A percentile compares a stretch with the other conserved stretches of the same genome.
Conservation (phyloP, 2,329 filamentous ascomycete species). For the Aspergillus amoenus region DNA sequence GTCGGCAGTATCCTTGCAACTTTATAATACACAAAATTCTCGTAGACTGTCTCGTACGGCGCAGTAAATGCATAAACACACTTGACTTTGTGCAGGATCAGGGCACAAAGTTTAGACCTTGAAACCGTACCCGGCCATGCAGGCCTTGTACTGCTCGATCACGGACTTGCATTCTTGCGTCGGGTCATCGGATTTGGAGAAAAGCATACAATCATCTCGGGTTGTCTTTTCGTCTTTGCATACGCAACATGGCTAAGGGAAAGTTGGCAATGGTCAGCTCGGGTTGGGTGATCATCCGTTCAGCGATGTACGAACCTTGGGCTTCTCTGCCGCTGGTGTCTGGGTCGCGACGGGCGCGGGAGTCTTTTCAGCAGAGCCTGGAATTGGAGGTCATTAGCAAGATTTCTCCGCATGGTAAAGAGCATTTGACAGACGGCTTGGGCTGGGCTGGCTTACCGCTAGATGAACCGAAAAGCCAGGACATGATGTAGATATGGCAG, state of each 20-base stretch:
- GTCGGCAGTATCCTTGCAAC: background rate
- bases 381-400: slow-evolving; percentile 1
- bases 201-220: slow-evolving; percentile 98
- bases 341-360: slow-evolving; percentile 22
- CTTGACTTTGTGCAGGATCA: background rate
- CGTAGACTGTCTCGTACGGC: background rate
- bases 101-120: slow-evolving; percentile 48
- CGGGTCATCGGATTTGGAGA: slow-evolving; percentile 80
- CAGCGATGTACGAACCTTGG: slow-evolving; percentile 31
- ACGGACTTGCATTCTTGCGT: slow-evolving; percentile 75
- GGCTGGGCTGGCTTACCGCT: slow-evolving; percentile 24
- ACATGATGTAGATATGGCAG: slow-evolving; percentile 24
- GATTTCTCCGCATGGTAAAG: background rate
- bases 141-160: slow-evolving; percentile 82
- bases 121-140: slow-evolving; percentile 94
- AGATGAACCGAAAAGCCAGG: slow-evolving; percentile 38
- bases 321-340: slow-evolving; percentile 33
- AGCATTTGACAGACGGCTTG: background rate
- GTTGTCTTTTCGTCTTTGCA: slow-evolving; percentile 92
- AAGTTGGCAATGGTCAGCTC: background rate
- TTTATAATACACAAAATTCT: slow-evolving; percentile 4
- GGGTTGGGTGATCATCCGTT: background rate
- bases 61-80: background rate
- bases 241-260: slow-evolving; percentile 85
- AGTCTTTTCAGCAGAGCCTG: slow-evolving; percentile 22